These are phyloP conservation scores for Trichoderma asperelloides DNA, from an alignment of 495 filamentous ascomycete genomes.

Conservation along the genomic window DNA sequence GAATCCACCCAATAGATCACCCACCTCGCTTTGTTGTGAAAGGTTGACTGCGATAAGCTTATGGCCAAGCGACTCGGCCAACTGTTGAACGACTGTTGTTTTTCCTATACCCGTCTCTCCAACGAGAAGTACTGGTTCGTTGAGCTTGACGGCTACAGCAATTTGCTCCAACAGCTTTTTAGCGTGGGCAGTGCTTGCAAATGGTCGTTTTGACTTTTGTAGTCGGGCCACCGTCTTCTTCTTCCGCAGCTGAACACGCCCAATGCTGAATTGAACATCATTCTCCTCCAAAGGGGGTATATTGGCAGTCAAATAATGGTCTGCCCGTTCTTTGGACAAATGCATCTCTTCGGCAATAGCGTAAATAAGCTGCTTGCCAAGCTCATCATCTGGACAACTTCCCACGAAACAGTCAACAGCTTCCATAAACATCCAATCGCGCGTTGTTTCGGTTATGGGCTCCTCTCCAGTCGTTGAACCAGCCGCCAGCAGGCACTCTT, in stretches of 20 bases:
- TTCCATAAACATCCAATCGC: slow-evolving; percentile 85
- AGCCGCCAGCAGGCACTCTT: slow-evolving; percentile 46
- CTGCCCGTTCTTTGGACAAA: slow-evolving; percentile 66
- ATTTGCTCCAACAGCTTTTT: slow-evolving; percentile 73
- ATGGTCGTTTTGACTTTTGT: slow-evolving; percentile 46
- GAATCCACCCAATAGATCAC: slow-evolving; percentile 89
- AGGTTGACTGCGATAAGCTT: slow-evolving; percentile 86
- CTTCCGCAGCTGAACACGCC: slow-evolving; percentile 53
- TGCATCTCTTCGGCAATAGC: slow-evolving; percentile 77
- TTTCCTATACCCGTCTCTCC: slow-evolving; percentile 98
- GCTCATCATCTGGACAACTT: slow-evolving; percentile 55
- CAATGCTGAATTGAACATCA: slow-evolving; percentile 51
- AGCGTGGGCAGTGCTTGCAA: slow-evolving; percentile 66
- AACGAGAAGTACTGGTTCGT: slow-evolving; percentile 84
- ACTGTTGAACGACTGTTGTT: slow-evolving; percentile 87
- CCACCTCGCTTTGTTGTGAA: slow-evolving; percentile 93
- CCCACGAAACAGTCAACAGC: slow-evolving; percentile 82
- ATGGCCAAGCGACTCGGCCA: slow-evolving; percentile 71
- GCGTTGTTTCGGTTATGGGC: slow-evolving; percentile 57
- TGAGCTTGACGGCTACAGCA: slow-evolving; percentile 66
- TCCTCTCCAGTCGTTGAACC: slow-evolving; percentile 65
- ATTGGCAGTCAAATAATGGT: slow-evolving; percentile 59
- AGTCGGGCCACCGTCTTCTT: slow-evolving; percentile 29
- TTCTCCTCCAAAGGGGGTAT: slow-evolving; percentile 54
- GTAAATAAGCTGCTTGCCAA: slow-evolving; percentile 51